phyloP scores from a whole-genome alignment of 1,284 basidiomycete genomes.

The Cutaneotrichosporon dermatis region DNA sequence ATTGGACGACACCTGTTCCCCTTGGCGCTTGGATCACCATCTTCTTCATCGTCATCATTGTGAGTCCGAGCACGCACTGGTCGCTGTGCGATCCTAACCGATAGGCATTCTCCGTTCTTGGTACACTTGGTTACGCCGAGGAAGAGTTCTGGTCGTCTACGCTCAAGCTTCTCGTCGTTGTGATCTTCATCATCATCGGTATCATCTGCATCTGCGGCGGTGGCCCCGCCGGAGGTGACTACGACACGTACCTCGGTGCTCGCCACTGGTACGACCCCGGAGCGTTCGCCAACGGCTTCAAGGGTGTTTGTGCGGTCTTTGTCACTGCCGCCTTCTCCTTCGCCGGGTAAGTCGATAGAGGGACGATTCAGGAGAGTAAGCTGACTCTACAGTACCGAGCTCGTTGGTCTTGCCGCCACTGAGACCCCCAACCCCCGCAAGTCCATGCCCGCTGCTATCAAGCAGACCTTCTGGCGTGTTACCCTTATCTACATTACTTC shows the following conservation, averaged over 20 bases:
- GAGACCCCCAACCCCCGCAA: slow-evolving; percentile 35
- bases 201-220: slow-evolving; percentile 42
- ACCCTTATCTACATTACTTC: slow-evolving; percentile 54
- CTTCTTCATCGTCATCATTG: slow-evolving; percentile 38
- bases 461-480: slow-evolving; percentile 56
- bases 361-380: not conserved
- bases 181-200: slow-evolving; percentile 46
- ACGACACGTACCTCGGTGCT: slow-evolving; percentile 38
- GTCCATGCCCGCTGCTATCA: slow-evolving; percentile 18
- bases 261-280: slow-evolving; percentile 44
- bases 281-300: slow-evolving; percentile 51
- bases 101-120: slow-evolving; percentile 23
- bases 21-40: slow-evolving; percentile 49
- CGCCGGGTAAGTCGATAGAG: slow-evolving; percentile 48
- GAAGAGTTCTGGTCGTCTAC: slow-evolving; percentile 48
- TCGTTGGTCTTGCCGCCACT: slow-evolving; percentile 12
- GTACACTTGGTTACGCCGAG: slow-evolving; percentile 44
- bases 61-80: slow-evolving; percentile 3
- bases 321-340: slow-evolving; percentile 72
- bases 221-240: slow-evolving; percentile 38
- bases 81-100: not conserved
- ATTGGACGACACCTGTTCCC: slow-evolving; percentile 40
- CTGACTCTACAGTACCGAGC: slow-evolving; percentile 48
- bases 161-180: slow-evolving; percentile 46
- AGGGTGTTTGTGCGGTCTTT: slow-evolving; percentile 45